Percentiles rank a stretch among this genome's conserved stretches.
These are phyloP conservation scores for Acanthamoeba healyi DNA, from an alignment of 208 protist genomes.

Conservation along the genomic window DNA sequence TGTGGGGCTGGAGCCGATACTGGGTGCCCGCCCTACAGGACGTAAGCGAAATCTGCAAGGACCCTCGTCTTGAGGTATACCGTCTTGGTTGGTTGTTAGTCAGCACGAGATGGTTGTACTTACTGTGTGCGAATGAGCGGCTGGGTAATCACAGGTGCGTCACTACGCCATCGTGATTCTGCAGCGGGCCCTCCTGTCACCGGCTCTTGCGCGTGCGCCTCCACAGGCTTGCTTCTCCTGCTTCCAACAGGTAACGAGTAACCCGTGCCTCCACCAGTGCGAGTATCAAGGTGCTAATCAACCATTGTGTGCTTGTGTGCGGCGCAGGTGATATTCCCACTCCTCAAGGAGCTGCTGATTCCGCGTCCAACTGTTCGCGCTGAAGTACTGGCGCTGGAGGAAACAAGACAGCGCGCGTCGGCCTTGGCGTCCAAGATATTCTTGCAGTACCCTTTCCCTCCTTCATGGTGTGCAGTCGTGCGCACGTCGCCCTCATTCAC, in stretches of 20 bases:
- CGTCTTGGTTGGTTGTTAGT: too few species aligned
- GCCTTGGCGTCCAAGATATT: constrained; percentile 74
- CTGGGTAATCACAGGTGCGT: neutral
- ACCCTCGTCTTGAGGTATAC: neutral
- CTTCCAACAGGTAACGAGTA: constrained; percentile 66
- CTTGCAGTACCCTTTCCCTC: constrained; percentile 3
- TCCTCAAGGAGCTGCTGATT: constrained; percentile 67
- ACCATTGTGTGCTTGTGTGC: too few species aligned
- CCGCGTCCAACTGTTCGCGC: neutral
- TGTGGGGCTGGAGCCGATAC: neutral
- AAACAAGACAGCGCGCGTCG: constrained; percentile 70
- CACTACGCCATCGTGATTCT: constrained; percentile 67
- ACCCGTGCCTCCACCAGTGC: too few species aligned
- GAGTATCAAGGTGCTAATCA: too few species aligned
- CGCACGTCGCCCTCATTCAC: too few species aligned
- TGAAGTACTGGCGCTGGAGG: constrained; percentile 34
- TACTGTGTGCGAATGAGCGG: neutral
- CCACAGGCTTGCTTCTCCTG: constrained; percentile 25
- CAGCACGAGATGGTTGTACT: too few species aligned
- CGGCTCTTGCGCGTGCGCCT: neutral
- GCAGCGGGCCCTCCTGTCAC: constrained; percentile 63
- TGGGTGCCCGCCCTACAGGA: constrained; percentile 55
- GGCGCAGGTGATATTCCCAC: constrained; percentile 73
- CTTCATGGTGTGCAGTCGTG: neutral
- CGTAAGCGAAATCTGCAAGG: constrained; percentile 33